Conservation (phyloP, 2,329 filamentous ascomycete genomes). For the Dendryphion nanum region DNA sequence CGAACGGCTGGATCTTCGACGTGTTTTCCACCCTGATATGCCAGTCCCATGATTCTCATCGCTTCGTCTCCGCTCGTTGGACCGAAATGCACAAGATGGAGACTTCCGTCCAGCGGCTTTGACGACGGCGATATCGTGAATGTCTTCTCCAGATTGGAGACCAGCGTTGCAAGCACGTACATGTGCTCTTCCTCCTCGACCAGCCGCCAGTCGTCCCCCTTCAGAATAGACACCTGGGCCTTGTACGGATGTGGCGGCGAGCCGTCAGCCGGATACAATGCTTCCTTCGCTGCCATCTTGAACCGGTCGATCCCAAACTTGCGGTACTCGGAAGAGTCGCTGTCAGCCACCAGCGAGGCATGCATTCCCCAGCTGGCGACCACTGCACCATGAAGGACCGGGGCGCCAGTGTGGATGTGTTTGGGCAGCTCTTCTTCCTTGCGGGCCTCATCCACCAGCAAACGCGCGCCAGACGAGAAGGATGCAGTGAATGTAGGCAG, state of each 20-base stretch:
- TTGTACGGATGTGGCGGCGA: conserved; percentile 56
- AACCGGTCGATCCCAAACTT: conserved; percentile 76
- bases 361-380: conserved; percentile 91
- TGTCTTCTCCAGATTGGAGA: conserved; percentile 76
- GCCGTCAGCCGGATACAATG: conserved; percentile 61
- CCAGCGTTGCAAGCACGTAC: conserved; percentile 74
- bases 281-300: conserved; percentile 75
- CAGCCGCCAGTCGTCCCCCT: conserved; percentile 23
- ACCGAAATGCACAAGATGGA: conserved; percentile 75
- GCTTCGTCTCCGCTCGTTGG: conserved; percentile 62
- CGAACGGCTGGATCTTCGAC: conserved; percentile 56
- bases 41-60: conserved; percentile 72
- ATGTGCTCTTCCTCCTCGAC: conserved; percentile 57
- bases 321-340: conserved; percentile 79
- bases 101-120: conserved; percentile 65
- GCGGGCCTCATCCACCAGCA: conserved; percentile 45
- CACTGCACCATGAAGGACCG: conserved; percentile 66
- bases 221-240: conserved; percentile 51
- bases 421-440: conserved; percentile 39
- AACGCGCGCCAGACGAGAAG: conserved; percentile 46
- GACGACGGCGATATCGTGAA: conserved; percentile 80
- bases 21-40: conserved; percentile 58
- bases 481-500: conserved; percentile 45
- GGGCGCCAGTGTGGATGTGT: conserved; percentile 17
- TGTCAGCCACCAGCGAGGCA: conserved; percentile 84